Conservation (phyloP, 345 rosid species). For the Euphorbia pulcherrima region DNA sequence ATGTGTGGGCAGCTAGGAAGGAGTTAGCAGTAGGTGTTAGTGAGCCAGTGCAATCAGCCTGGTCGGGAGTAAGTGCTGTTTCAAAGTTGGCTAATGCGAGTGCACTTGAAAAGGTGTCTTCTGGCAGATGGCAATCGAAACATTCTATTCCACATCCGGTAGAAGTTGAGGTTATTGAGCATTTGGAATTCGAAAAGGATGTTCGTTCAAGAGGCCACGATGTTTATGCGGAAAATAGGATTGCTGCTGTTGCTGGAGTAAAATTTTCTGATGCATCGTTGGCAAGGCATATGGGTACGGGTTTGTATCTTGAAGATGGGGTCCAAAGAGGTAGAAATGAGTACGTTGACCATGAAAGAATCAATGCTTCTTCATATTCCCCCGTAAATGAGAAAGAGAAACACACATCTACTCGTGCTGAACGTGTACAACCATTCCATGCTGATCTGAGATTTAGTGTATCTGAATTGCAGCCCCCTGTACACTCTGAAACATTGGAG, state of each 20-base stretch:
- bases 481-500: constrained; percentile 44
- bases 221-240: constrained; percentile 22
- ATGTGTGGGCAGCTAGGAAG: constrained; percentile 62
- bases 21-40: constrained; percentile 31
- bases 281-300: constrained; percentile 38
- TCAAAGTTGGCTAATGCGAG: constrained; percentile 62
- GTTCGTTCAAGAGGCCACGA: constrained; percentile 28
- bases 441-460: constrained; percentile 40
- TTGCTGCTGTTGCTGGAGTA: constrained; percentile 30
- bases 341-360: constrained; percentile 37
- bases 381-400: constrained; percentile 48
- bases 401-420: constrained; percentile 26
- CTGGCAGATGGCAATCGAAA: constrained; percentile 74
- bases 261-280: constrained; percentile 31
- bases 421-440: constrained; percentile 31
- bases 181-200: constrained; percentile 39
- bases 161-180: constrained; percentile 47
- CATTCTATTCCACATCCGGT: constrained; percentile 37
- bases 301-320: constrained; percentile 34
- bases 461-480: constrained; percentile 32
- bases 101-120: constrained; percentile 69
- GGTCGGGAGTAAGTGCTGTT: constrained; percentile 45
- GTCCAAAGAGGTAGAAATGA: constrained; percentile 38
- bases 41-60: constrained; percentile 44
- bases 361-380: constrained; percentile 25